Base-by-base conservation (phyloP, 2,329 filamentous ascomycete genomes). In the Chaetomiaceae sp. region DNA sequence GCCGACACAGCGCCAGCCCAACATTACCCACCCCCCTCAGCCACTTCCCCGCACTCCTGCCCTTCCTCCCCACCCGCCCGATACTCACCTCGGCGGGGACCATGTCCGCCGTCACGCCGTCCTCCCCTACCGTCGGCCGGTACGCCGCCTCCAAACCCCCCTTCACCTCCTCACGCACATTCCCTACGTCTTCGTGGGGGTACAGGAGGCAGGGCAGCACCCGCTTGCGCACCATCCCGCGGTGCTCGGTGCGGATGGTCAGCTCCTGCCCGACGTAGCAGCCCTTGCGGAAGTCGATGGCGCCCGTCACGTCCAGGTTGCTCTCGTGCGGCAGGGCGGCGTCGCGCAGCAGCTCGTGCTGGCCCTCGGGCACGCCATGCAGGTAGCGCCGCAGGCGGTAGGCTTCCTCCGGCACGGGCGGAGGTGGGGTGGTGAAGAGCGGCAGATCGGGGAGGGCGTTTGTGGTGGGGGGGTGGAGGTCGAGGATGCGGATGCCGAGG, bases 201-300 rank as follows among this genome's bases (percentile, higher is more conserved):
- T 91, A 93, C 14, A 96, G 60, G 54, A 84, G 68, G 27, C 91
- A 82, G 0, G 93, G 93, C 42, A 98, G 65, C 40, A 97, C 80
- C 40, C 93, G 78, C 73, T 96, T 95, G 51, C 93, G 77, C 33
- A 98, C 88, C 14, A 98, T 88, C 18, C 93, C 93, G 11, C 86
- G 90, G 67, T 98, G 93, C 63, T 90, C 85, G 1, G 93, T 98
- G 34, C 93, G 84, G 55, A 97, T 95, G 1, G 93, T 97, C 53
- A 98, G 76, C 66, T 98, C 93, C 68, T 98, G 93, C 0, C 93
- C 93, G 7, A 97, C 81, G 65, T 98, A 98, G 68, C 93, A 98
- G 7, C 93, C 93, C 70, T 98, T 98, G 61, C 81, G 81, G 70
- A 93, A 98, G 67, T 96, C 88, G 55, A 98, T 84, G 20, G 81